phyloP scores from a whole-genome alignment of 257 asterid genomes.

The Vinca minor region DNA sequence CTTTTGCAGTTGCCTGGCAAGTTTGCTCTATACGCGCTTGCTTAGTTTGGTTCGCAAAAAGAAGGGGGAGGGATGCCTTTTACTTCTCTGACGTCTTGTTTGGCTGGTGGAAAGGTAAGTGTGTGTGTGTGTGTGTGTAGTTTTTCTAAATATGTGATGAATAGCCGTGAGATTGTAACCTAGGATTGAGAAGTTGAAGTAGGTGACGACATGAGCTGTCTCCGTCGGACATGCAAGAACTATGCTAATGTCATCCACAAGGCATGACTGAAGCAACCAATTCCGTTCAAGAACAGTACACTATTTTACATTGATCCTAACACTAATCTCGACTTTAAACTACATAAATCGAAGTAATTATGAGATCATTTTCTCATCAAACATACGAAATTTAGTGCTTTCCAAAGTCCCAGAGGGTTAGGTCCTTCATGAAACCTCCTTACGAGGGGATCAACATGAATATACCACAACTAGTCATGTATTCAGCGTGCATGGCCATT shows the following conservation, averaged over 20 bases:
- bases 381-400: background rate
- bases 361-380: background rate
- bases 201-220: too few relatives aligned
- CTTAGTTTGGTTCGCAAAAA: too few relatives aligned
- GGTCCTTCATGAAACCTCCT: background rate
- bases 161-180: too few relatives aligned
- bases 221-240: constrained; percentile 25
- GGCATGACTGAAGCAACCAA: constrained; percentile 17
- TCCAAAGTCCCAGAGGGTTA: background rate
- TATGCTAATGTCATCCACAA: constrained; percentile 27
- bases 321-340: background rate
- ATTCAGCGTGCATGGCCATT: constrained; percentile 5
- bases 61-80: too few relatives aligned
- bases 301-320: background rate
- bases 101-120: too few relatives aligned
- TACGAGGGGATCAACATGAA: background rate
- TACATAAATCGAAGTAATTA: background rate
- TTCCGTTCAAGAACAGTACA: background rate
- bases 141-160: too few relatives aligned
- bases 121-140: too few relatives aligned
- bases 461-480: constrained; percentile 17
- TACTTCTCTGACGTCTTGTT: too few relatives aligned
- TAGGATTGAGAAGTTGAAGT: too few relatives aligned
- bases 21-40: too few relatives aligned
- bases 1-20: too few relatives aligned